A percentile compares a stretch with the other conserved stretches of the same genome.
Conservation (phyloP, 441 rosid species). For the Euphorbia schlechtendalii region DNA sequence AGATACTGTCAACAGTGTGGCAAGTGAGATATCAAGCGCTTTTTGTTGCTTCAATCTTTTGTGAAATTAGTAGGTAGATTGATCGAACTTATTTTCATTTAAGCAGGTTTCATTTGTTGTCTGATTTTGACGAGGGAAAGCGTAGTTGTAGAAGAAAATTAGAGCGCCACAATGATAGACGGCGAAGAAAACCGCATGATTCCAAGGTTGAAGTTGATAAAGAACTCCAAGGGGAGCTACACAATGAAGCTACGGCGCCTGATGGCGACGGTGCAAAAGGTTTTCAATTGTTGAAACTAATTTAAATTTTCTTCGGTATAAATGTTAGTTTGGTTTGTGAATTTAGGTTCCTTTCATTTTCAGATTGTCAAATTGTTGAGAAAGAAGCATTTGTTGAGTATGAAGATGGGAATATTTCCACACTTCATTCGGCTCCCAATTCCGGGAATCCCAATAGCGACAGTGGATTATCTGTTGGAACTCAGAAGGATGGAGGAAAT, state of each 20-base stretch:
- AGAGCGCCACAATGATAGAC: constrained; percentile 77
- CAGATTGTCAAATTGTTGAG: constrained; percentile 48
- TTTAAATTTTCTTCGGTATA: too few species aligned
- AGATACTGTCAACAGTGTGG: constrained; percentile 99
- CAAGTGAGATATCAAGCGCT: constrained; percentile 43
- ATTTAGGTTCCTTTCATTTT: constrained; percentile 9
- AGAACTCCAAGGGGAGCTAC: constrained; percentile 32
- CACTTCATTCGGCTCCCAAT: constrained; percentile 39
- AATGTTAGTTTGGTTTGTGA: too few species aligned
- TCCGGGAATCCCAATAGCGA: constrained; percentile 49
- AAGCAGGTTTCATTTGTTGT: constrained; percentile 73
- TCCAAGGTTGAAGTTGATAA: constrained; percentile 32
- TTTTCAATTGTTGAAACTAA: too few species aligned
- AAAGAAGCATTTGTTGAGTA: constrained; percentile 51
- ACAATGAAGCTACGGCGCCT: constrained; percentile 30
- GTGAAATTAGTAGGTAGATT: not conserved
- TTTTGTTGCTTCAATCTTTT: not conserved
- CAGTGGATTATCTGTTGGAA: constrained; percentile 52
- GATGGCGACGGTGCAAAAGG: constrained; percentile 70
- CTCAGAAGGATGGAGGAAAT: constrained; percentile 41
- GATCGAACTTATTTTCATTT: not conserved
- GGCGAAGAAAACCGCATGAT: constrained; percentile 61
- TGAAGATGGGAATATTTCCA: constrained; percentile 50
- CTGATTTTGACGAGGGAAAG: constrained; percentile 88
- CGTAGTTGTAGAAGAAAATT: constrained; percentile 86